Percentiles rank a stretch among this genome's conserved stretches.
Conservation (phyloP, 1,284 basidiomycete genomes). For the Inonotus obliquus region DNA sequence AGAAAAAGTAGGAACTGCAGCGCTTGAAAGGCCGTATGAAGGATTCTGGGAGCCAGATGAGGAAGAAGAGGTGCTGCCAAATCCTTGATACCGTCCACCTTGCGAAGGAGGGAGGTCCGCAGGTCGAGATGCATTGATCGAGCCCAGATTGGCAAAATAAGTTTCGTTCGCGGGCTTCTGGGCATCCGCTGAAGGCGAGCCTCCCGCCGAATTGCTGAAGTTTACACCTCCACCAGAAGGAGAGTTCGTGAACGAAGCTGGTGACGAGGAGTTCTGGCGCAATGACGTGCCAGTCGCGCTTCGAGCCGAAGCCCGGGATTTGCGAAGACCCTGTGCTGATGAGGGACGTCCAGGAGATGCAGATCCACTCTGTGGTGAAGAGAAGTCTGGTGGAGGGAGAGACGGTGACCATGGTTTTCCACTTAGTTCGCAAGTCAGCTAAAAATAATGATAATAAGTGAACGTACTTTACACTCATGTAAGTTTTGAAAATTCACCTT, state of each 20-base stretch:
- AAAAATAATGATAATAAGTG: slow-evolving; percentile 19
- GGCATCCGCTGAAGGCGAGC: slow-evolving; percentile 29
- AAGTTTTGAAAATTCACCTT: slow-evolving; percentile 52
- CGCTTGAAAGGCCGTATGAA: slow-evolving; percentile 63
- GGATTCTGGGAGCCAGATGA: slow-evolving; percentile 46
- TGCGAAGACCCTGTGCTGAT: slow-evolving; percentile 70
- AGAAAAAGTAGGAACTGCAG: slow-evolving; percentile 59
- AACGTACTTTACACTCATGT: background rate
- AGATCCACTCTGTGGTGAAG: slow-evolving; percentile 28
- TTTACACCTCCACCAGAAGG: slow-evolving; percentile 30
- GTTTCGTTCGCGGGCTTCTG: slow-evolving; percentile 73
- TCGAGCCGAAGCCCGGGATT: slow-evolving; percentile 64
- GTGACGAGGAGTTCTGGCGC: slow-evolving; percentile 52
- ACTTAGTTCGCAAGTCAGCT: slow-evolving; percentile 70
- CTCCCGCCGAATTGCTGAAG: slow-evolving; percentile 35
- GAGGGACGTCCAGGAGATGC: slow-evolving; percentile 51
- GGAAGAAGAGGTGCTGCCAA: slow-evolving; percentile 63
- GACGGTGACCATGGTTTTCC: slow-evolving; percentile 71
- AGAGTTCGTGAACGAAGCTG: slow-evolving; percentile 45
- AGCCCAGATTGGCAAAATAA: slow-evolving; percentile 72
- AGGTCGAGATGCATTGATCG: slow-evolving; percentile 64
- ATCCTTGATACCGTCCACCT: slow-evolving; percentile 81
- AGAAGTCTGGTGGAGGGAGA: slow-evolving; percentile 46
- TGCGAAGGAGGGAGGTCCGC: slow-evolving; percentile 76
- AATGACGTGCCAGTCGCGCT: slow-evolving; percentile 39